A percentile compares a stretch with the other conserved stretches of the same genome.
phyloP scores from a whole-genome alignment of 2,329 filamentous ascomycete species.

The Fusarium sp. region DNA sequence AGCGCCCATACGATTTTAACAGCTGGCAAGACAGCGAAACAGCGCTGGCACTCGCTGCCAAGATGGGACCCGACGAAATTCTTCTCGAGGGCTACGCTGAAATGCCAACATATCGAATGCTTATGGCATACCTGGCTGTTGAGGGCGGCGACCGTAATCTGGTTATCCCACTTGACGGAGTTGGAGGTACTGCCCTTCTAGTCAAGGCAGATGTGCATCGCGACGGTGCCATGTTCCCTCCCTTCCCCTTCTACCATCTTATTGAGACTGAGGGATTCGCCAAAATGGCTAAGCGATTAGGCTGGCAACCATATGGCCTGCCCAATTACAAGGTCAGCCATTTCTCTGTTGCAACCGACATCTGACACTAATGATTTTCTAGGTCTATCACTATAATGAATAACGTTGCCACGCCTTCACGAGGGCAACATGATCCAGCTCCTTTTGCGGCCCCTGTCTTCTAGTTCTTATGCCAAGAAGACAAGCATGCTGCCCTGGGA shows the following conservation, averaged over 20 bases:
- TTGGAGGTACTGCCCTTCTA: constrained; percentile 89
- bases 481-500: constrained; percentile 5
- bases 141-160: constrained; percentile 65
- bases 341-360: background rate
- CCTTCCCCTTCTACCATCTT: constrained; percentile 95
- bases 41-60: constrained; percentile 77
- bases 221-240: constrained; percentile 98
- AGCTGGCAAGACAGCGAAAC: constrained; percentile 92
- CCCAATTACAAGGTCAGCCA: constrained; percentile 91
- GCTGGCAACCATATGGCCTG: constrained; percentile 86
- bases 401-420: constrained; percentile 53
- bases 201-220: constrained; percentile 97
- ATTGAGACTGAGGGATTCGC: constrained; percentile 99
- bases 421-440: constrained; percentile 14
- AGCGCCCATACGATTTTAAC: constrained; percentile 95
- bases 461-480: constrained; percentile 23
- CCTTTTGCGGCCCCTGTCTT: constrained; percentile 9
- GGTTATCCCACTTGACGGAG: constrained; percentile 85
- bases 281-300: constrained; percentile 91
- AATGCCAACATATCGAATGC: constrained; percentile 87
- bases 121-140: constrained; percentile 86
- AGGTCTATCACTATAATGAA: constrained; percentile 94
- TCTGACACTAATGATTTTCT: constrained; percentile 23
- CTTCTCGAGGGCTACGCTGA: constrained; percentile 92
- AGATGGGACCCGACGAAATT: constrained; percentile 92